Evolutionary conservation across 139 green algal species (phyloP).

Genomic region (Chlorella sorokiniana): DNA sequence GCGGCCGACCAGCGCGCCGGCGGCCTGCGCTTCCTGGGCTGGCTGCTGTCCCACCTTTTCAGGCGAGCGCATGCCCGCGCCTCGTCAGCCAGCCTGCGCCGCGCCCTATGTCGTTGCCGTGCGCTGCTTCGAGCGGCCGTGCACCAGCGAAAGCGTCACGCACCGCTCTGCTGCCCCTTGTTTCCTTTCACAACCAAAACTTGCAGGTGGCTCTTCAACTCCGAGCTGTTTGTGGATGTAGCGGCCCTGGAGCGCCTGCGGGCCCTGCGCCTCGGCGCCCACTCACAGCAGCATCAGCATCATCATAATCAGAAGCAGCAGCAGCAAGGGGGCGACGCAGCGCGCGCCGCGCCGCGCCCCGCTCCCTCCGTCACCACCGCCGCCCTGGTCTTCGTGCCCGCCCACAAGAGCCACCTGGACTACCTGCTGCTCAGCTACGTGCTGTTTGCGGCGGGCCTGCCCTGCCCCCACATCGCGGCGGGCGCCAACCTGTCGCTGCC

Average conservation of each 20-base stretch:
- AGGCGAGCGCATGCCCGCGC: background rate
- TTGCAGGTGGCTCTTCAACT: constrained; percentile 32
- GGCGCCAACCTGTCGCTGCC: constrained; percentile 58
- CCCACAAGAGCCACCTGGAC: constrained; percentile 57
- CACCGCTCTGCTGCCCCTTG: background rate
- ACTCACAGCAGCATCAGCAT: background rate
- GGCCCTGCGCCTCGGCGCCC: background rate
- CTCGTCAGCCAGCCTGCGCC: too few relatives aligned
- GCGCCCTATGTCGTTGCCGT: too few relatives aligned
- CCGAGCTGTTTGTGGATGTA: constrained; percentile 25
- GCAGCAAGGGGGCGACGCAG: background rate
- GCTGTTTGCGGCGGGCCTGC: constrained; percentile 41
- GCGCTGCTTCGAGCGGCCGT: too few relatives aligned
- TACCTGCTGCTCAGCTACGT: constrained; percentile 55
- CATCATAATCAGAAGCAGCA: background rate
- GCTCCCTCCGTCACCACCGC: too few relatives aligned
- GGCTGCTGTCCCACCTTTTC: constrained; percentile 22
- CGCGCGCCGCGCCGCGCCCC: background rate
- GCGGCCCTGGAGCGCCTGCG: constrained; percentile 10
- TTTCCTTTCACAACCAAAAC: background rate
- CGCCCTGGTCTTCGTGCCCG: constrained; percentile 39
- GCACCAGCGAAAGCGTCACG: too few relatives aligned
- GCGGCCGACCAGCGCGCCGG: constrained; percentile 11
- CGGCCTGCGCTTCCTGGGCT: constrained; percentile 21
- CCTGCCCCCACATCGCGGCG: constrained; percentile 53